phyloP scores from a whole-genome alignment of 768 basidiomycete genomes.

The Termitomyces sp. region DNA sequence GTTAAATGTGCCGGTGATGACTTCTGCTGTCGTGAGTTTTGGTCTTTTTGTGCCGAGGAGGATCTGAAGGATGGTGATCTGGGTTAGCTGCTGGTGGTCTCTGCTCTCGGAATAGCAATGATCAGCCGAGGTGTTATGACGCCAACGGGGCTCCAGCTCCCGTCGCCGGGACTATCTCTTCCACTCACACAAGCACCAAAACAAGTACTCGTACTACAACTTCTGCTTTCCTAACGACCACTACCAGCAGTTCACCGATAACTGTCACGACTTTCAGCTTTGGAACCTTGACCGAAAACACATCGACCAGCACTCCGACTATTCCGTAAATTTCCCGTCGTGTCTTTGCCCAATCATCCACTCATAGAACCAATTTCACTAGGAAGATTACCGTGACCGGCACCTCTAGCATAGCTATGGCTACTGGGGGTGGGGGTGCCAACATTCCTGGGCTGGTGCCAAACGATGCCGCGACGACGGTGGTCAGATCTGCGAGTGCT shows the following conservation, averaged over 20 bases:
- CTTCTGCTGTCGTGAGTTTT: constrained; percentile 20
- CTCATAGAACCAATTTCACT: not conserved
- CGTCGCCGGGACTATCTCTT: not conserved
- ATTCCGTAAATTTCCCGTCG: not conserved
- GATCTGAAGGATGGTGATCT: not conserved
- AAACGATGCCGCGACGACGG: not conserved
- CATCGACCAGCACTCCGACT: not conserved
- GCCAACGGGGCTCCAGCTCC: not conserved
- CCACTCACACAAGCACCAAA: not conserved
- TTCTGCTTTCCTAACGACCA: not conserved
- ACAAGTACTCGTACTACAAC: not conserved
- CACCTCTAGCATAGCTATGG: not conserved
- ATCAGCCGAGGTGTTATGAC: constrained; percentile 3
- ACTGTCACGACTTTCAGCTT: not conserved
- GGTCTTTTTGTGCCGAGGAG: not conserved
- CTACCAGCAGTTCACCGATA: not conserved
- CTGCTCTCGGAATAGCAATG: constrained; percentile 1
- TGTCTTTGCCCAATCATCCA: not conserved
- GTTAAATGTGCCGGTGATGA: constrained; percentile 13
- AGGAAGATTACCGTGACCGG: not conserved
- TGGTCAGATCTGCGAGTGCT: not conserved
- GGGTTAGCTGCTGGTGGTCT: constrained; percentile 13
- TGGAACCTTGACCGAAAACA: not conserved
- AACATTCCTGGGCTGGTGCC: not conserved
- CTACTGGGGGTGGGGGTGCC: not conserved